A percentile compares a stretch with the other conserved stretches of the same genome.
These are phyloP conservation scores for Bidens hawaiensis DNA, from an alignment of 140 eudicot species.

Conservation along the genomic window DNA sequence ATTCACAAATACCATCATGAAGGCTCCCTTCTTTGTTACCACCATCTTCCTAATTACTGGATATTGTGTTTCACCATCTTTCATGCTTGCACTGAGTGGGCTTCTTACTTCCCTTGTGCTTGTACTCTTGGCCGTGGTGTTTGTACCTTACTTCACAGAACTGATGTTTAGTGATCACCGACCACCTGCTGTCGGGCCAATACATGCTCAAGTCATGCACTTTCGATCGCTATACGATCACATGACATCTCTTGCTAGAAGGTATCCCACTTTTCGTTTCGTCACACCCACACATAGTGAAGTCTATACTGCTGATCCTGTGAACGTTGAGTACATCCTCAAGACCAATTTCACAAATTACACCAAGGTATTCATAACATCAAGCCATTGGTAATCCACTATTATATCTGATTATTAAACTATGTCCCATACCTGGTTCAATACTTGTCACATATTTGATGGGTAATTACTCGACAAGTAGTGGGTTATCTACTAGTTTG, in stretches of 20 bases:
- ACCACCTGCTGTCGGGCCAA: constrained; percentile 42
- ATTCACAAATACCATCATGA: background rate
- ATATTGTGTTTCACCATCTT: constrained; percentile 21
- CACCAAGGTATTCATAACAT: constrained; percentile 33
- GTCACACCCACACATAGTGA: constrained; percentile 38
- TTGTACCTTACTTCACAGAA: constrained; percentile 33
- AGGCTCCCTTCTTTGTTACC: constrained; percentile 8
- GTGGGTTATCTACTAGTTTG: too few relatives aligned
- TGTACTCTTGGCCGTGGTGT: constrained; percentile 9
- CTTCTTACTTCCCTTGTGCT: constrained; percentile 21
- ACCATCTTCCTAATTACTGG: constrained; percentile 21
- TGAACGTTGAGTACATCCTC: constrained; percentile 42
- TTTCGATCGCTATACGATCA: constrained; percentile 32
- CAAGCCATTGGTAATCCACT: too few relatives aligned
- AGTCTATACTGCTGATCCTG: constrained; percentile 47
- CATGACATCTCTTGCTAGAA: constrained; percentile 29
- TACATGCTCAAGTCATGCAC: constrained; percentile 31
- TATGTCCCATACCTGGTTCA: too few relatives aligned
- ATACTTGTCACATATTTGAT: too few relatives aligned
- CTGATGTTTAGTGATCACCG: constrained; percentile 18
- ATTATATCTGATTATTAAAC: too few relatives aligned
- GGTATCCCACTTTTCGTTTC: constrained; percentile 42
- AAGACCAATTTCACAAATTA: constrained; percentile 51
- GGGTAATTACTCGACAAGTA: too few relatives aligned
- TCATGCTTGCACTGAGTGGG: constrained; percentile 15